Percentiles rank a stretch among this genome's conserved stretches.
Conservation (phyloP, 768 basidiomycete species). For the Holtermanniella nyarrowii region DNA sequence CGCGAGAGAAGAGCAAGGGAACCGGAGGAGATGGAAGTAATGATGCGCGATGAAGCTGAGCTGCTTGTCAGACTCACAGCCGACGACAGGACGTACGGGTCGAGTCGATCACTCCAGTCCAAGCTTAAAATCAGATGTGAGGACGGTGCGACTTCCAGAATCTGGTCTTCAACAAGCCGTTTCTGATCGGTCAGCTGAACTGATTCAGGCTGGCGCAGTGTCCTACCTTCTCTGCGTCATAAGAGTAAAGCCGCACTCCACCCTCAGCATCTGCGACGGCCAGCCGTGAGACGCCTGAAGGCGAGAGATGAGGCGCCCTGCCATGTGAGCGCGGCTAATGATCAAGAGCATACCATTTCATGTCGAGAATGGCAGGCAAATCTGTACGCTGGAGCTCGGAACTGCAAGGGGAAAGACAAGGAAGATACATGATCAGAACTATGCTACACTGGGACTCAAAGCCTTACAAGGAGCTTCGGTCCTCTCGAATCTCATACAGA, state of each 20-base stretch:
- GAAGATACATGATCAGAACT: background rate
- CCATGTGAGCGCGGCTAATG: conserved; percentile 1
- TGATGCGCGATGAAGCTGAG: conserved; percentile 42
- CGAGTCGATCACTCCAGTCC: conserved; percentile 73
- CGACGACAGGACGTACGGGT: conserved; percentile 7
- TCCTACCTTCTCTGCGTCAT: conserved; percentile 48
- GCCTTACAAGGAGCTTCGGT: conserved; percentile 29
- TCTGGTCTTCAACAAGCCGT: conserved; percentile 25
- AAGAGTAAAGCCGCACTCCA: conserved; percentile 55
- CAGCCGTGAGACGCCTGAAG: conserved; percentile 42
- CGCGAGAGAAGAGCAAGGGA: conserved; percentile 52
- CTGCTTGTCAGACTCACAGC: background rate
- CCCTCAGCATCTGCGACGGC: conserved; percentile 82
- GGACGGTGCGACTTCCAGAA: conserved; percentile 42
- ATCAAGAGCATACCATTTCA: conserved; percentile 99
- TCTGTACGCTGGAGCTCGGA: conserved; percentile 54
- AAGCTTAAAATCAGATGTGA: conserved; percentile 74
- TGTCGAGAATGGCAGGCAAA: conserved; percentile 74
- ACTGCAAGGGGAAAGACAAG: conserved; percentile 19
- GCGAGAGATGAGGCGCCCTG: conserved; percentile 12
- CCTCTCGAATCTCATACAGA: conserved; percentile 49
- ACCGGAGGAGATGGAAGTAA: conserved; percentile 77
- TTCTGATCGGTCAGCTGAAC: conserved; percentile 10
- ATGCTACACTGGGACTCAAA: no score
- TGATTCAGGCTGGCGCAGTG: background rate